phyloP scores from a whole-genome alignment of 1,284 basidiomycete genomes.

The Inonotus obliquus region DNA sequence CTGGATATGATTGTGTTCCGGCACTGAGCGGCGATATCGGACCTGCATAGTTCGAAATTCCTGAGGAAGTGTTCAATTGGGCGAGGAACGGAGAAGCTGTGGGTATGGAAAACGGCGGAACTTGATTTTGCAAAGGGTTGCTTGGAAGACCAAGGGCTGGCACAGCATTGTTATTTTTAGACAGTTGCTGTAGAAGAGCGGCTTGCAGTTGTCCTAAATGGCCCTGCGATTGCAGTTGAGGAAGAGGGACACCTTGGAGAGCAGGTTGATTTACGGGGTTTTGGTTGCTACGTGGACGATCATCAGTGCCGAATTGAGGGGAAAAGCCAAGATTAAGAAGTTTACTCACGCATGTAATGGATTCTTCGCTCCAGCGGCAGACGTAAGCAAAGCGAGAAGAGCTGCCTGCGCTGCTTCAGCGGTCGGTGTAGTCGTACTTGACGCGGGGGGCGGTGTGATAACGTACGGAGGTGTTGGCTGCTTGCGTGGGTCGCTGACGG shows the following conservation, averaged over 20 bases:
- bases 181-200: conserved; percentile 67
- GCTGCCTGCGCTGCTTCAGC: conserved; percentile 50
- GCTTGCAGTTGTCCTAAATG: conserved; percentile 53
- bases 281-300: conserved; percentile 43
- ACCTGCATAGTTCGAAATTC: conserved; percentile 22
- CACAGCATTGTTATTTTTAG: conserved; percentile 50
- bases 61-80: conserved; percentile 12
- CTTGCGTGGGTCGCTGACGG: conserved; percentile 40
- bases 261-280: conserved; percentile 49
- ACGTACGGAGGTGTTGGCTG: conserved; percentile 27
- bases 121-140: conserved; percentile 26
- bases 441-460: conserved; percentile 22
- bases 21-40: conserved; percentile 31
- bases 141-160: conserved; percentile 22
- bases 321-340: background rate
- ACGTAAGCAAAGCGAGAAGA: conserved; percentile 60
- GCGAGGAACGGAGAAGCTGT: conserved; percentile 22
- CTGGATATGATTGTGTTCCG: conserved; percentile 34
- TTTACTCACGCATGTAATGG: conserved; percentile 26
- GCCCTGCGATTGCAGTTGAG: conserved; percentile 29
- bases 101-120: conserved; percentile 27
- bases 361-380: conserved; percentile 41
- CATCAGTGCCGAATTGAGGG: background rate
- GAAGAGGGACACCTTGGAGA: conserved; percentile 12
- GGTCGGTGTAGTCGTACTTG: conserved; percentile 23